Evolutionary conservation across 495 filamentous ascomycete genomes (phyloP).

Genomic region (Alectoria sarmentosa): DNA sequence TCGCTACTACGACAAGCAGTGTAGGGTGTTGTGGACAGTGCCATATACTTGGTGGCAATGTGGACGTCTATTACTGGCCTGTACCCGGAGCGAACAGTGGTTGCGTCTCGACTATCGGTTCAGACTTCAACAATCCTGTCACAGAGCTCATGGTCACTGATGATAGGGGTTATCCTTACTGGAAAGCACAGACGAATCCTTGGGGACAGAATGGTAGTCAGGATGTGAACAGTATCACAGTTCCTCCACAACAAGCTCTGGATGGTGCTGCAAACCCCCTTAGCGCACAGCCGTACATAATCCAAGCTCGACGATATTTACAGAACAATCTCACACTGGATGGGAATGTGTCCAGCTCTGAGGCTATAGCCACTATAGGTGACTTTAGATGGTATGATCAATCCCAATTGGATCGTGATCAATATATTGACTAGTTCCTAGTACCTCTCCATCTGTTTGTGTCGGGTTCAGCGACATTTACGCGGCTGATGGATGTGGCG

Average conservation of each 20-base stretch:
- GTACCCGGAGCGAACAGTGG: neutral
- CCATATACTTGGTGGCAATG: neutral
- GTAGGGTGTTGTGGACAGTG: constrained; percentile 9
- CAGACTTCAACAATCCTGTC: neutral
- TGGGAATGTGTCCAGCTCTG: neutral
- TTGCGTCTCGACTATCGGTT: neutral
- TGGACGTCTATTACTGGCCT: constrained; percentile 14
- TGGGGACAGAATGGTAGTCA: neutral
- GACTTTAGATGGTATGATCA: neutral
- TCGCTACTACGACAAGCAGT: neutral
- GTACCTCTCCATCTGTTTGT: constrained; percentile 9
- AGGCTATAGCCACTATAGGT: neutral
- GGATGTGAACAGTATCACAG: neutral
- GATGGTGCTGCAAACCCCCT: neutral
- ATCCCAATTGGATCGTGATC: neutral
- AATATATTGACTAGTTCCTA: neutral
- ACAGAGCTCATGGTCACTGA: neutral
- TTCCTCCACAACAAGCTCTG: neutral
- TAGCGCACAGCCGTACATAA: neutral
- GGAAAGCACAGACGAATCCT: constrained; percentile 7
- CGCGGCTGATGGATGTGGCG: constrained; percentile 3
- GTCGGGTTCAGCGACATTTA: constrained; percentile 8
- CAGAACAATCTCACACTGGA: neutral
- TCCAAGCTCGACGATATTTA: neutral
- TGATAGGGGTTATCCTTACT: constrained; percentile 9